Evolutionary conservation across 768 basidiomycete genomes (phyloP).

Genomic region (Lentinula guzmanii): DNA sequence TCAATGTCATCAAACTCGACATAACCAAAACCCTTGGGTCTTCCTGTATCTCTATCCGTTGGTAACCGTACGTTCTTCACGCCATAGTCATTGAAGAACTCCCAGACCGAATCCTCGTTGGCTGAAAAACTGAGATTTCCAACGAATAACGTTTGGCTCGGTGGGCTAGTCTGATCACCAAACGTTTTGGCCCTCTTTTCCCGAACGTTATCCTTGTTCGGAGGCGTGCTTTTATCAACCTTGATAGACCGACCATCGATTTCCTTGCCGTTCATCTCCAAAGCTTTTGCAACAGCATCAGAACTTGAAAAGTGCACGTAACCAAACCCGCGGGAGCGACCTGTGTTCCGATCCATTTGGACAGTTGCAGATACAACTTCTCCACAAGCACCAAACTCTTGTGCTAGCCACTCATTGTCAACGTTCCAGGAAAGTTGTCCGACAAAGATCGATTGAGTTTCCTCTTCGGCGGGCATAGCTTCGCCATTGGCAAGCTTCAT

Average conservation of each 20-base stretch:
- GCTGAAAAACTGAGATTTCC: constrained; percentile 83
- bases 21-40: constrained; percentile 94
- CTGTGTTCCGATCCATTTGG: constrained; percentile 74
- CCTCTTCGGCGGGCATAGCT: constrained; percentile 32
- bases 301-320: constrained; percentile 72
- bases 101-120: constrained; percentile 83
- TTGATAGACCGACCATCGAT: constrained; percentile 89
- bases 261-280: constrained; percentile 77
- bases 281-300: constrained; percentile 74
- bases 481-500: constrained; percentile 64
- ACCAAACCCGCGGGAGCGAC: constrained; percentile 81
- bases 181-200: constrained; percentile 76
- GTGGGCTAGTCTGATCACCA: constrained; percentile 51
- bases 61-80: constrained; percentile 86
- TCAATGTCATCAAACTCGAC: constrained; percentile 87
- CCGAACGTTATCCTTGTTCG: constrained; percentile 45
- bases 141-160: constrained; percentile 79
- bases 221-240: constrained; percentile 72
- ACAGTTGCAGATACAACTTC: constrained; percentile 89
- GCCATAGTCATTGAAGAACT: constrained; percentile 84
- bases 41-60: constrained; percentile 87
- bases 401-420: constrained; percentile 90
- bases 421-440: constrained; percentile 95
- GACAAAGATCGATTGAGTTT: constrained; percentile 76
- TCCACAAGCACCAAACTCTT: constrained; percentile 86